A percentile compares a stretch with the other conserved stretches of the same genome.
phyloP scores from a whole-genome alignment of 2,329 filamentous ascomycete genomes.

The Zarea fungicola region DNA sequence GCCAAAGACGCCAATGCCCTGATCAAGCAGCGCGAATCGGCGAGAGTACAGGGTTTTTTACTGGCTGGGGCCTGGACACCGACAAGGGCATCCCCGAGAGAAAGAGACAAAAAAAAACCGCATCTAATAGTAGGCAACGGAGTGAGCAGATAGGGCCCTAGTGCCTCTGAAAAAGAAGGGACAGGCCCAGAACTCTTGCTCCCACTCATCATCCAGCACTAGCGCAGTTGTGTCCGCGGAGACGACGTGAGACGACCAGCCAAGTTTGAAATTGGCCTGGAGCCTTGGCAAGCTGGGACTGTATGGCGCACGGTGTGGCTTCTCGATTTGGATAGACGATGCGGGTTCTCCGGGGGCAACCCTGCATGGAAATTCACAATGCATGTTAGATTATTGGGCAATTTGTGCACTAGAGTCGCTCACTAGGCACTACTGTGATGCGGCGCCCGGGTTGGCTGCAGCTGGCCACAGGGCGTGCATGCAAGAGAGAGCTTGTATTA shows the following conservation, averaged over 20 bases:
- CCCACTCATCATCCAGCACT: conserved; percentile 1
- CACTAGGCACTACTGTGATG: neutral
- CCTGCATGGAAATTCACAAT: conserved; percentile 11
- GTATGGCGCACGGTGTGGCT: conserved; percentile 11
- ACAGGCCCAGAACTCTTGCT: no score
- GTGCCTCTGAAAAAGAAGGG: neutral
- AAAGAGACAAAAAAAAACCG: neutral
- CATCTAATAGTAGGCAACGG: neutral
- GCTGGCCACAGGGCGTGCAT: neutral
- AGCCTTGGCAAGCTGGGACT: conserved; percentile 1
- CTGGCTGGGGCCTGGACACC: no score
- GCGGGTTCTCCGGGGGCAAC: conserved; percentile 7
- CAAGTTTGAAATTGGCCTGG: neutral
- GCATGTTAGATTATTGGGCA: conserved; percentile 12
- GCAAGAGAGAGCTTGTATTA: neutral
- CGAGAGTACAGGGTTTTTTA: conserved; percentile 7
- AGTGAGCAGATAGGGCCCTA: neutral
- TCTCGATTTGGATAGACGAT: conserved; percentile 10
- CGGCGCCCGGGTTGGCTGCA: neutral
- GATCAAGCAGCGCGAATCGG: neutral
- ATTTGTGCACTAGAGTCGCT: neutral
- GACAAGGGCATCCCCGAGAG: neutral
- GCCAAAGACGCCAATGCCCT: neutral
- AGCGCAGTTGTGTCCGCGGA: conserved; percentile 3
- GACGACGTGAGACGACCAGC: conserved; percentile 6